Base-by-base conservation (phyloP, 1,284 basidiomycete species). In the Salmacisia buchloeana region DNA sequence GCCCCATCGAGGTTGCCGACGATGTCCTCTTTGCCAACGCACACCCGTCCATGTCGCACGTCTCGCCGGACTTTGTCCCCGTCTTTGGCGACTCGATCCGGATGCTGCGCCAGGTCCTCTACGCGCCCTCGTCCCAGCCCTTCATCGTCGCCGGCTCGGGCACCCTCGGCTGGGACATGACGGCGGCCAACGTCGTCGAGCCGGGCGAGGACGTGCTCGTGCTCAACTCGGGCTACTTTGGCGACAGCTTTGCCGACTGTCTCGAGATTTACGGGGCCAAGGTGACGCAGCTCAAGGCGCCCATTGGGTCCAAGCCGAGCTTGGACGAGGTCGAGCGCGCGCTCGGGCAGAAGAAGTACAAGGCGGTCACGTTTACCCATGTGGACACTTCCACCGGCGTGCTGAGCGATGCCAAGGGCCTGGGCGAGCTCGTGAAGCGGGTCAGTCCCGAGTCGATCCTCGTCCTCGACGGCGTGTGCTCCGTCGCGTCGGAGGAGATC, bases 401-500 rank as follows among this genome's bases (percentile, higher is more conserved):
- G 12, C 85, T 98, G 49, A 91, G 91, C 31, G 86, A 94, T 74
- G 88, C 89, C 56, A 88, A 90, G 76, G 86, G 85, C 39, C 86
- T 97, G 71, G 87, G 88, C 25, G 86, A 87, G 69, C 84, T 88
- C 3, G 89, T 94, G 62, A 85, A 85, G 75, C 83, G 85, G 54
- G 85, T 91, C 71, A 92, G 91, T 2, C 94, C 96, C 3, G 86
- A 91, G 35, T 91, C 93, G 1, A 84, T 98, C 66, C 83, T 97
- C 61, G 84, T 92, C 23, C 83, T 94, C 63, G 94, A 98, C 79
- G 92, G 87, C 45, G 96, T 98, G 33, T 98, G 96, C 83, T 89
- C 92, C 6, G 93, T 97, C 13, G 94, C 90, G 0, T 93, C 89
- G 71, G 94, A 98, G 81, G 92, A 97, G 81, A 94, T 98, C 74